These are phyloP conservation scores for Asterionellopsis glacialis DNA, from an alignment of 108 stramenopile genomes.

Conservation along the genomic window DNA sequence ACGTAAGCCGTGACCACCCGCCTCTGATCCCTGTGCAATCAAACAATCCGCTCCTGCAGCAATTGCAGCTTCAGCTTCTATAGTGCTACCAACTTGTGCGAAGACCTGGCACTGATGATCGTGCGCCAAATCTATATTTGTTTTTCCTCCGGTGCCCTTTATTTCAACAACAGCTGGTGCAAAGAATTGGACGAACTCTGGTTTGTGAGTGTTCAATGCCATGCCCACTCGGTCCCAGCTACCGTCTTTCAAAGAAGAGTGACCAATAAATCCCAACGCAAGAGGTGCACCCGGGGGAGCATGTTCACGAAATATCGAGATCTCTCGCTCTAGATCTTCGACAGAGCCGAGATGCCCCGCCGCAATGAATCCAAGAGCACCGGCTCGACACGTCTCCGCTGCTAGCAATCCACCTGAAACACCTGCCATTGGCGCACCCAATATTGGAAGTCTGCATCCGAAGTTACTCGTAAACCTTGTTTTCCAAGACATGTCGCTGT, in stretches of 20 bases:
- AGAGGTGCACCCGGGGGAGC: conserved; percentile 23
- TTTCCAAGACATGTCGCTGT: too few species aligned
- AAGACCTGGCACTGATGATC: conserved; percentile 43
- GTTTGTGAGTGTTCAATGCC: conserved; percentile 42
- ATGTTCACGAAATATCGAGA: conserved; percentile 37
- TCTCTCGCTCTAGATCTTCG: conserved; percentile 30
- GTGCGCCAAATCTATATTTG: conserved; percentile 55
- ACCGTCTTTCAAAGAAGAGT: conserved; percentile 40
- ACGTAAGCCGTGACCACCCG: conserved; percentile 75
- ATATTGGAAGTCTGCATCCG: conserved; percentile 33
- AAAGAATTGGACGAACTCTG: conserved; percentile 68
- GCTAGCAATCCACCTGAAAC: conserved; percentile 60
- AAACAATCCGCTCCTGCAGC: conserved; percentile 57
- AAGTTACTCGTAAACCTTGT: conserved; percentile 27
- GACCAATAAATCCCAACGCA: conserved; percentile 64
- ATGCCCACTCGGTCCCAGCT: conserved; percentile 49
- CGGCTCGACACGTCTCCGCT: conserved; percentile 52
- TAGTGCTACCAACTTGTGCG: conserved; percentile 61
- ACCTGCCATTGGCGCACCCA: conserved; percentile 75
- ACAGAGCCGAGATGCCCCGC: conserved; percentile 56
- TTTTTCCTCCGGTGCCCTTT: neutral
- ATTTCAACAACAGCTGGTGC: conserved; percentile 46
- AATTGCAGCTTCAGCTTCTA: conserved; percentile 52
- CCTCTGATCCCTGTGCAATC: conserved; percentile 73
- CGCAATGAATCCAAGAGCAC: conserved; percentile 69